Evolutionary conservation across 306 rosid genomes (phyloP).

Genomic region (Gastrolobium bilobum): DNA sequence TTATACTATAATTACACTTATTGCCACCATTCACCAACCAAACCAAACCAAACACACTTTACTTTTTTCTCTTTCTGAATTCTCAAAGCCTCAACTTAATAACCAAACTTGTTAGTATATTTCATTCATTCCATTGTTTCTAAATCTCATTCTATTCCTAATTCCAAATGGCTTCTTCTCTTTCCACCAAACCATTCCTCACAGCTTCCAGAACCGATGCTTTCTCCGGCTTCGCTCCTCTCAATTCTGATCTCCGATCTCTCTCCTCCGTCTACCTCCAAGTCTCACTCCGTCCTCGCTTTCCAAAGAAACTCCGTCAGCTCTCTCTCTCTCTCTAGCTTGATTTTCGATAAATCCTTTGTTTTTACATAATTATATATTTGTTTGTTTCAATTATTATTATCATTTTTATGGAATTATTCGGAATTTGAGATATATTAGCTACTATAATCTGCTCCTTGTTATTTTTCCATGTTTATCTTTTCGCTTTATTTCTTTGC

Average conservation of each 20-base stretch:
- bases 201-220: constrained; percentile 58
- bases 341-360: constrained; percentile 28
- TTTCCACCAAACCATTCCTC: constrained; percentile 76
- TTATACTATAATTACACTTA: neutral
- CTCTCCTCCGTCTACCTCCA: constrained; percentile 65
- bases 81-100: constrained; percentile 33
- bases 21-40: constrained; percentile 29
- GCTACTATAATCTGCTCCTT: neutral
- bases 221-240: constrained; percentile 58
- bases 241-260: constrained; percentile 58
- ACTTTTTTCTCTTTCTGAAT: no score
- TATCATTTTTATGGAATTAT: neutral
- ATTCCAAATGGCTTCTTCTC: constrained; percentile 79
- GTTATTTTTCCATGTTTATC: neutral
- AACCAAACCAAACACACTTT: neutral
- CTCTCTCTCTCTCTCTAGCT: constrained; percentile 27
- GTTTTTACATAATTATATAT: neutral
- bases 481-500: neutral
- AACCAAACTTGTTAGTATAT: constrained; percentile 25
- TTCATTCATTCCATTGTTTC: neutral
- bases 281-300: constrained; percentile 56
- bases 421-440: neutral
- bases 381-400: neutral
- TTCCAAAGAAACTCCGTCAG: constrained; percentile 79
- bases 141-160: constrained; percentile 11